A percentile compares a stretch with the other conserved stretches of the same genome.
phyloP scores from a whole-genome alignment of 108 stramenopile species.

The Cyclotella sp. region DNA sequence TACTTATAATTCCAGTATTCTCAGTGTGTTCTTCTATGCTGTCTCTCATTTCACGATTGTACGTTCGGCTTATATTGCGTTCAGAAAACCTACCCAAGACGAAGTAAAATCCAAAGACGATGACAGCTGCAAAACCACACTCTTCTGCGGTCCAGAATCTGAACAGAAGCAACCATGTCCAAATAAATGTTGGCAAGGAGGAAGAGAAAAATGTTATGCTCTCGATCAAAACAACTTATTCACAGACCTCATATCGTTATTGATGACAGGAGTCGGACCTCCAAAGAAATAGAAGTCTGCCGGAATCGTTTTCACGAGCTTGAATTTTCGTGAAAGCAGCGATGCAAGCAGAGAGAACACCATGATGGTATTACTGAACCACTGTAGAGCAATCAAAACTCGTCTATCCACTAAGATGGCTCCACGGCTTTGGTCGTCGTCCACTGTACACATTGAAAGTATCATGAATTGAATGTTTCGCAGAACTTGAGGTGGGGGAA shows the following conservation, averaged over 20 bases:
- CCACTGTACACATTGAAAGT: constrained; percentile 24
- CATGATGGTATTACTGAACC: constrained; percentile 67
- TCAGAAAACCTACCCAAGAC: constrained; percentile 63
- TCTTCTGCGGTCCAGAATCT: constrained; percentile 32
- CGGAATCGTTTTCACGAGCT: constrained; percentile 22
- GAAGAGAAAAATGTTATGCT: not conserved
- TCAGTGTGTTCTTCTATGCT: not conserved
- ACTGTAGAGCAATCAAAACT: constrained; percentile 69
- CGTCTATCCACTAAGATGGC: constrained; percentile 64
- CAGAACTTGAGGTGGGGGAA: not conserved
- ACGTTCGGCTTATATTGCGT: constrained; percentile 61
- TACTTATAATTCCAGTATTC: constrained; percentile 37
- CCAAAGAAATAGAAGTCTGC: constrained; percentile 10
- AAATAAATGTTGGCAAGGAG: not conserved
- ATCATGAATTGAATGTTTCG: not conserved
- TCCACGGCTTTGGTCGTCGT: constrained; percentile 47
- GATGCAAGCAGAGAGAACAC: constrained; percentile 59
- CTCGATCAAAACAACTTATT: not conserved
- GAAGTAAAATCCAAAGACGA: constrained; percentile 49
- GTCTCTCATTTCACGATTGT: constrained; percentile 49
- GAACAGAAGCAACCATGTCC: not conserved
- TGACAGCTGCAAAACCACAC: constrained; percentile 41
- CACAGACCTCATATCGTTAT: constrained; percentile 7
- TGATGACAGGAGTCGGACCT: no score
- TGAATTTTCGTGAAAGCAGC: constrained; percentile 54